These are phyloP conservation scores for Westerdykella ornata DNA, from an alignment of 2,329 filamentous ascomycete genomes.

Conservation along the genomic window DNA sequence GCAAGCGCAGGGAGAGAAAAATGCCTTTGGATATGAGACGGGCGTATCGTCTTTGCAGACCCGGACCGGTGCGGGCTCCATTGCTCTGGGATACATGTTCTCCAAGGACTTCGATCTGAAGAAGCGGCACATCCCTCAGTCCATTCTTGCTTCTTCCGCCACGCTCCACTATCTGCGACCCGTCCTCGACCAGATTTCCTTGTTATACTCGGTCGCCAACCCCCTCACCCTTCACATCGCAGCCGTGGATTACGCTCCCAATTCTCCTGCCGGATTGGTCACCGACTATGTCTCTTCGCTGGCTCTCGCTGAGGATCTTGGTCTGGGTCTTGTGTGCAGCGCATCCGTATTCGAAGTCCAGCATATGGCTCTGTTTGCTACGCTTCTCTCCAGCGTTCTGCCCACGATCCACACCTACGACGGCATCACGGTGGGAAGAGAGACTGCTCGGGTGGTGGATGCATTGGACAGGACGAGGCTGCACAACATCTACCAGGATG, in stretches of 20 bases:
- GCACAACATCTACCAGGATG: conserved; percentile 59
- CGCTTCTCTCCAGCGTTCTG: conserved; percentile 66
- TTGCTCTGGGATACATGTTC: conserved; percentile 95
- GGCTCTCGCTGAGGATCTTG: conserved; percentile 79
- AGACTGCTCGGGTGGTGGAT: conserved; percentile 76
- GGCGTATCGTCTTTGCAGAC: conserved; percentile 77
- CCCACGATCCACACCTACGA: conserved; percentile 88
- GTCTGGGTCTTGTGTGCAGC: conserved; percentile 77
- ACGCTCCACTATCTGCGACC: conserved; percentile 73
- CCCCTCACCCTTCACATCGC: conserved; percentile 90
- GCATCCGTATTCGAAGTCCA: conserved; percentile 84
- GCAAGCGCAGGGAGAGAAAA: conserved; percentile 62
- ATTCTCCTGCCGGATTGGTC: conserved; percentile 63
- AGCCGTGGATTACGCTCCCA: conserved; percentile 73
- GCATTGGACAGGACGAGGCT: conserved; percentile 67
- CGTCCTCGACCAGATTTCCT: conserved; percentile 83
- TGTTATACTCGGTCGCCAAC: conserved; percentile 86
- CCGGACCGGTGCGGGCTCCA: conserved; percentile 77
- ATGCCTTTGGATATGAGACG: conserved; percentile 75
- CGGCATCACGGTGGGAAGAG: conserved; percentile 72
- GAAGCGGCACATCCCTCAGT: conserved; percentile 87
- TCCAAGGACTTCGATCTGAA: conserved; percentile 90
- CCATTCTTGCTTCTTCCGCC: conserved; percentile 77
- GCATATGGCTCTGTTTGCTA: conserved; percentile 89
- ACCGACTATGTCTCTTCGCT: conserved; percentile 80